Evolutionary conservation across 139 green algal genomes (phyloP), one percentile per base, ranked within the genome.

Genomic region (Ettlia oleoabundans): DNA sequence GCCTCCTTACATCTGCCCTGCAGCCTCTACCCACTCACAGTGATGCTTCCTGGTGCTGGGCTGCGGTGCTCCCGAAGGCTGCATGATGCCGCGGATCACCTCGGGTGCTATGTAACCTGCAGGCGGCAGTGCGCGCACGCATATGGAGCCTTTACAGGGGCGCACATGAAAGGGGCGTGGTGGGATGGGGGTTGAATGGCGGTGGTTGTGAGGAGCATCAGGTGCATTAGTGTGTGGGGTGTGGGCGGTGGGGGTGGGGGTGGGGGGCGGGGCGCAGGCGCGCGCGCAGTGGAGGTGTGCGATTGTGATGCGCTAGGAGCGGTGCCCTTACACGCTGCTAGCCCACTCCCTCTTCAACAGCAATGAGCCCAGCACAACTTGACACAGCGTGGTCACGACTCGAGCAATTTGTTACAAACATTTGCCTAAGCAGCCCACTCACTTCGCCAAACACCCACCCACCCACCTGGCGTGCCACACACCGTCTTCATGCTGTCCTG

Each of bases 51-150:
- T 88, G n/a, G 88, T 88, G 41, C 52, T 86, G 65, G 65, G 37
- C 30, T 10, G 19, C 33, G 37, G 32, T 15, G 43, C 65, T 4
- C 65, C 65, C 8, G 32, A 47, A 35, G 65, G 81, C 82, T 47
- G 65, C 65, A 72, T 72, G 65, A 42, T 24, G 10, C 37, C 65
- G 33, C 40, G 73, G 51, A 97, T 97, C 67, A 98, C 92, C 85
- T 98, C 96, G 21, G 96, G 96, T 0, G 95, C 95, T 13, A 98
- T 94, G 72, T 98, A 98, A 75, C 93, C 72, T 79, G 72, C 52
- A 28, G 1, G 38, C n/a, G n/a, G n/a, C n/a, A n/a, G n/a, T 40
- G 37, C 18, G 9, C 30, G 55, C 55, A 28, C 5, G 55, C 18
- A 65, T 15, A n/a, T 28, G 55, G 55, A 32, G 55, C 18, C 55